Base-by-base conservation (phyloP, 768 basidiomycete species). In the Boletus insuetus region DNA sequence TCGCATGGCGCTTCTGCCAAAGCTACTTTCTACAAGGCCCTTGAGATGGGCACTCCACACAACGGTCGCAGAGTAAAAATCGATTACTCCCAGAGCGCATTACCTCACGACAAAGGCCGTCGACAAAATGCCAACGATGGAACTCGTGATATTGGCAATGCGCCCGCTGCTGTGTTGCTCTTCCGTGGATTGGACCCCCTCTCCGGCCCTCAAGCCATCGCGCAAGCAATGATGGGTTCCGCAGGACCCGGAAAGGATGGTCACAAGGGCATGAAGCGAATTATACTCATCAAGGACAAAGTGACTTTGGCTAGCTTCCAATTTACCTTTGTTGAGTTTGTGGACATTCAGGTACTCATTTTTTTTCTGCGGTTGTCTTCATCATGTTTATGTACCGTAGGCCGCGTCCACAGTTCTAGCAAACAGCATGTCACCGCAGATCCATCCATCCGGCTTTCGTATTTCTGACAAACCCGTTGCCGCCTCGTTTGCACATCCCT, bases 291-390 rank as follows among this genome's bases (percentile, higher is more conserved):
- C 71, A 91, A 92, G 69, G 94, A 98, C 73, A 87, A 89, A 65
- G 81, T 84, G 16, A 91, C 91, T 0, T 80, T 89, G 77, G 86
- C 87, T 6, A 92, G 92, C 69, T 94, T 91, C 79, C 92, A 97
- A 12, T 96, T 95, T 68, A 86, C 90, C 0, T 98, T 99, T 66
- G 90, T 97, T 11, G 94, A 98, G 64, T 92, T 98, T 62, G 77
- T 89, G 17, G 91, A 95, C 59, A 70, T 85, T 7, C 84, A 88
- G 78, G 96, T 95, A 73, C 58, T 64, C 20, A 3, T 42, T 43
- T 1, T 34, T 24, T 26, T 46, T 31, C 32, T 22, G 31, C 17
- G 39, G 24, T 46, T 38, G 6, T 24, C 26, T 16, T 49, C 48
- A 7, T 29, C 34, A 59, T 19, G 59, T 58, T 66, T 55, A 58